These are phyloP conservation scores for Selaginella tamariscina DNA, from an alignment of 75 land plant genomes.

Conservation along the genomic window DNA sequence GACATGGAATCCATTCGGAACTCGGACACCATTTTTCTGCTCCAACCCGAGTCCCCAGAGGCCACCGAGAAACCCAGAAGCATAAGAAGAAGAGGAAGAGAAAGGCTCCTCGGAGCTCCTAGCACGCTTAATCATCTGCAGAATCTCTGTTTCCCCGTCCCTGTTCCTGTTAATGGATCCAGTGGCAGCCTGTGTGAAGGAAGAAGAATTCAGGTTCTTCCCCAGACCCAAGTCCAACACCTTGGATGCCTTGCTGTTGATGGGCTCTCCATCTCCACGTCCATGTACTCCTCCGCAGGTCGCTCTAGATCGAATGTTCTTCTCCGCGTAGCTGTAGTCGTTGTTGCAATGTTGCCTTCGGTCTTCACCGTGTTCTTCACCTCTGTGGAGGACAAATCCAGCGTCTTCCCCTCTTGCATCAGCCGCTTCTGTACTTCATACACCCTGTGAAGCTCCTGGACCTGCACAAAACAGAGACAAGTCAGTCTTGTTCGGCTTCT, in stretches of 20 bases:
- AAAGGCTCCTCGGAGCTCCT: background rate
- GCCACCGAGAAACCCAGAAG: background rate
- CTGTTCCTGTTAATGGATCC: background rate
- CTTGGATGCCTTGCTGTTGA: background rate
- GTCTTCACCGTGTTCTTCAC: background rate
- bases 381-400: background rate
- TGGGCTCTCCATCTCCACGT: conserved; percentile 1
- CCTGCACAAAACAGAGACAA: background rate
- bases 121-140: background rate
- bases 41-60: background rate
- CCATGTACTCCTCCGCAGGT: background rate
- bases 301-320: background rate
- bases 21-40: background rate
- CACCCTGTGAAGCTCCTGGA: background rate
- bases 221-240: background rate
- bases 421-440: background rate
- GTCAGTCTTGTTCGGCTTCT: too few relatives aligned
- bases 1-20: background rate
- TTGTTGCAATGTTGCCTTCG: background rate
- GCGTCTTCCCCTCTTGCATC: background rate
- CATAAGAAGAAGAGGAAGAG: background rate
- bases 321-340: too few relatives aligned
- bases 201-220: background rate
- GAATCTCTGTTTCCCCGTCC: background rate
- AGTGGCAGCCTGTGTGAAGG: conserved; percentile 4